Conservation (phyloP, 768 basidiomycete genomes). For the Tephrocybe sp. region DNA sequence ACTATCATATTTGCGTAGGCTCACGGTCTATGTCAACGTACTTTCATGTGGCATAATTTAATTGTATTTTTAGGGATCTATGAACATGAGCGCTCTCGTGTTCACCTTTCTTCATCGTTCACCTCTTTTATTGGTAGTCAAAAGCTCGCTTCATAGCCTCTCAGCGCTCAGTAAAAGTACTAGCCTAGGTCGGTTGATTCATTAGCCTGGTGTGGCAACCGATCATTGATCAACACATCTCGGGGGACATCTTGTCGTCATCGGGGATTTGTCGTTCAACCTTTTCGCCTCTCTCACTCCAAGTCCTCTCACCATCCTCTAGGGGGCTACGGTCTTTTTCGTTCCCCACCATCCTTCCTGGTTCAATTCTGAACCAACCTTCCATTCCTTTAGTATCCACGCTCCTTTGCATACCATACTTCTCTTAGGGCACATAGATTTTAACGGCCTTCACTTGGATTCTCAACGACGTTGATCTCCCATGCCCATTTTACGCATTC, state of each 20-base stretch:
- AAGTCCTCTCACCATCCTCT: not conserved
- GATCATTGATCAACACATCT: no score
- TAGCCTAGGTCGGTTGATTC: no score
- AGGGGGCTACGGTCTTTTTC: not conserved
- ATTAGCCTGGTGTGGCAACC: no score
- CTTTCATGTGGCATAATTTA: not conserved
- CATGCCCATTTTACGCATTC: conserved; percentile 21
- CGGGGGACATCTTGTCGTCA: no score
- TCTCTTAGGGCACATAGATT: not conserved
- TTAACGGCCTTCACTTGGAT: no score
- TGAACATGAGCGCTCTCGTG: not conserved
- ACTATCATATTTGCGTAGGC: no score
- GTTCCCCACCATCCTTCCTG: not conserved
- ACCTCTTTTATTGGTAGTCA: no score
- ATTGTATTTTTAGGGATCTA: not conserved
- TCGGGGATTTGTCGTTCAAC: not conserved
- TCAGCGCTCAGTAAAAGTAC: no score
- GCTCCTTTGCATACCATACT: not conserved
- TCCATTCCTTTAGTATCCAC: conserved; percentile 8
- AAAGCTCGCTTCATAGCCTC: no score
- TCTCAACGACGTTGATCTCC: not conserved
- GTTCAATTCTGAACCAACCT: not conserved
- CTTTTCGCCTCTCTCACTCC: not conserved
- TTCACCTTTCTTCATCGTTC: no score
- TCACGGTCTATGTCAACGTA: not conserved